These are phyloP conservation scores for Akanthomyces uredinophilus DNA, from an alignment of 2,329 filamentous ascomycete species.

Conservation along the genomic window DNA sequence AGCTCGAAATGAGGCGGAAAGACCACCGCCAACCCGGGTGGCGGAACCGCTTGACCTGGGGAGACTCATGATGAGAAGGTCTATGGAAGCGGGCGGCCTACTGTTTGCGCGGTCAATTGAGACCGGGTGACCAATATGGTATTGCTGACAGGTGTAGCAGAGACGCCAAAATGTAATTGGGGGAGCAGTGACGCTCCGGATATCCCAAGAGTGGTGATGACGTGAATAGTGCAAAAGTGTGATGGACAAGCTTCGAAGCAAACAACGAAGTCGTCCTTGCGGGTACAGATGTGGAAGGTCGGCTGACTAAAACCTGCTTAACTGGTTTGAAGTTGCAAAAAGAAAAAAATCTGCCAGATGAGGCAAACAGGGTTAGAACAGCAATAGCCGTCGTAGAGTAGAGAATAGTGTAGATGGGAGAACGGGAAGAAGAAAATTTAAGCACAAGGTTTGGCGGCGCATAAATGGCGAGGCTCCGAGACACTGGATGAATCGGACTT, in stretches of 20 bases:
- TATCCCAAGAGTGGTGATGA: background rate
- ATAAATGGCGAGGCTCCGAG: background rate
- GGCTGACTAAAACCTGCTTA: background rate
- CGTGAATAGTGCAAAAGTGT: background rate
- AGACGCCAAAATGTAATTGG: background rate
- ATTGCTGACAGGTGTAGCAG: background rate
- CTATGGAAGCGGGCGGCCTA: background rate
- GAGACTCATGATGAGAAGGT: background rate
- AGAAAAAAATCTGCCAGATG: background rate
- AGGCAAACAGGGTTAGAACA: background rate
- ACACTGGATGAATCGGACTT: background rate
- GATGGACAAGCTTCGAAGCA: background rate
- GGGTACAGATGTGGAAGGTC: background rate
- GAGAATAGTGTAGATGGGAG: background rate
- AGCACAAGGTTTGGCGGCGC: background rate
- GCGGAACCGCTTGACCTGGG: slow-evolving; percentile 16
- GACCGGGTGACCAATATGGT: background rate
- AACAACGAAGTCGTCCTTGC: background rate
- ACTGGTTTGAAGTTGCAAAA: background rate
- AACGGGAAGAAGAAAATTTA: background rate
- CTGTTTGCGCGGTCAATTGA: background rate
- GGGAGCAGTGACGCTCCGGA: background rate
- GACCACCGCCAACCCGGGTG: slow-evolving; percentile 15
- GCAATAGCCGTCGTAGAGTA: background rate
- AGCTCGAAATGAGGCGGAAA: slow-evolving; percentile 49